These are phyloP conservation scores for Trypanosoma platydactyli DNA, from an alignment of 208 protist genomes.

Conservation along the genomic window DNA sequence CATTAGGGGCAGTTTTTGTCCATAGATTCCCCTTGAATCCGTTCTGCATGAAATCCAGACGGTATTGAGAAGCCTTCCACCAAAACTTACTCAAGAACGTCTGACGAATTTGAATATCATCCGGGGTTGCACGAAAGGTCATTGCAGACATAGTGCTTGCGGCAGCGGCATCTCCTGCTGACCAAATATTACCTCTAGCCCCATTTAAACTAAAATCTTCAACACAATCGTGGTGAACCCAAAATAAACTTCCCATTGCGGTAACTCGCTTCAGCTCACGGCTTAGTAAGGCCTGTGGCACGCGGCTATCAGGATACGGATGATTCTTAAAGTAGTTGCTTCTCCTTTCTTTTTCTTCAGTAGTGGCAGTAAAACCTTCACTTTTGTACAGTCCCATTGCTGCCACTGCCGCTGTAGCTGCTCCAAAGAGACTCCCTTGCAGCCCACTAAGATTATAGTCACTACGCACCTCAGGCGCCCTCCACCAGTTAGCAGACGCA, in stretches of 20 bases:
- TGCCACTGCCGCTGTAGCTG: conserved; percentile 24
- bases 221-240: conserved; percentile 32
- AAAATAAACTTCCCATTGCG: conserved; percentile 30
- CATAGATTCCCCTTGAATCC: conserved; percentile 30
- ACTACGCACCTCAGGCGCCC: conserved; percentile 30
- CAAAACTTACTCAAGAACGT: conserved; percentile 30
- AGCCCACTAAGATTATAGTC: conserved; percentile 27
- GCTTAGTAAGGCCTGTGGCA: conserved; percentile 16
- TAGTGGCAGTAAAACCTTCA: conserved; percentile 9
- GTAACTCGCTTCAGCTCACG: conserved; percentile 17
- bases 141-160: conserved; percentile 27
- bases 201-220: conserved; percentile 36
- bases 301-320: conserved; percentile 19
- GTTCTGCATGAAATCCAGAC: conserved; percentile 35
- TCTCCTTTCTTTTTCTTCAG: conserved; percentile 22
- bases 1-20: conserved; percentile 25
- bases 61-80: conserved; percentile 39
- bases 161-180: conserved; percentile 29
- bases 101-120: conserved; percentile 28
- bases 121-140: conserved; percentile 14
- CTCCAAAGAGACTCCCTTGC: conserved; percentile 8
- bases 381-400: conserved; percentile 23
- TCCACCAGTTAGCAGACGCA: conserved; percentile 39
- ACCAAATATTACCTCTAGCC: conserved; percentile 27
- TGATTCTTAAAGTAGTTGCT: conserved; percentile 22